Conservation (phyloP, 805 yeast species). For the Metschnikowia baotianmanensis region DNA sequence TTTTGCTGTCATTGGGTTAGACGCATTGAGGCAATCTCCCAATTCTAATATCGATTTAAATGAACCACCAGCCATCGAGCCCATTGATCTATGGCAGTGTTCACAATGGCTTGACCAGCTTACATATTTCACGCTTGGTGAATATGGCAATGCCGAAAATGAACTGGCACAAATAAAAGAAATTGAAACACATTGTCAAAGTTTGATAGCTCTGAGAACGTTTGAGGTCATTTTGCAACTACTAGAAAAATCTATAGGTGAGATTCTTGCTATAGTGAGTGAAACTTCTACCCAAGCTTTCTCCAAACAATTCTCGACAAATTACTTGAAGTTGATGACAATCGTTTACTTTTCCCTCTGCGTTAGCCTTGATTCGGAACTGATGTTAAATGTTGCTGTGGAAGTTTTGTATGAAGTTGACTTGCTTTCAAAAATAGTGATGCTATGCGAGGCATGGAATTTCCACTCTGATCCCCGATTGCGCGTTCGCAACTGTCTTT, state of each 20-base stretch:
- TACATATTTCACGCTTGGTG: slow-evolving; percentile 16
- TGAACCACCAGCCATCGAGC: neutral
- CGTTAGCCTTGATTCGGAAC: slow-evolving; percentile 18
- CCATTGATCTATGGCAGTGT: slow-evolving; percentile 5
- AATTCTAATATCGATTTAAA: neutral
- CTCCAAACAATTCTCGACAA: slow-evolving; percentile 6
- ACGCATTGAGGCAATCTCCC: neutral
- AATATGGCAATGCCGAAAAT: slow-evolving; percentile 1
- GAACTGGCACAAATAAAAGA: slow-evolving; percentile 11
- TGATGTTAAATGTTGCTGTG: neutral
- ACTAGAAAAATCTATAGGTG: neutral
- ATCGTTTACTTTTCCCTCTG: slow-evolving; percentile 34
- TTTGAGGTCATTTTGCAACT: slow-evolving; percentile 7
- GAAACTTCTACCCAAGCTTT: neutral
- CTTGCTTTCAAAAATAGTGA: slow-evolving; percentile 44
- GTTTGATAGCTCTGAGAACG: slow-evolving; percentile 22
- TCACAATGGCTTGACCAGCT: slow-evolving; percentile 9
- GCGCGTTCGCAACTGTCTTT: slow-evolving; percentile 56
- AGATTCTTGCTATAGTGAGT: neutral
- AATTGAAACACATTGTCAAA: slow-evolving; percentile 11
- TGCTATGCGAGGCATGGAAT: slow-evolving; percentile 64
- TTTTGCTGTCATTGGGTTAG: slow-evolving; percentile 16
- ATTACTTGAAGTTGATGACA: slow-evolving; percentile 32
- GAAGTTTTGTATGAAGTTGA: slow-evolving; percentile 29
- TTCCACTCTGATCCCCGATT: slow-evolving; percentile 43